These are phyloP conservation scores for Solidago caesia DNA, from an alignment of 129 eudicot genomes.

Conservation along the genomic window DNA sequence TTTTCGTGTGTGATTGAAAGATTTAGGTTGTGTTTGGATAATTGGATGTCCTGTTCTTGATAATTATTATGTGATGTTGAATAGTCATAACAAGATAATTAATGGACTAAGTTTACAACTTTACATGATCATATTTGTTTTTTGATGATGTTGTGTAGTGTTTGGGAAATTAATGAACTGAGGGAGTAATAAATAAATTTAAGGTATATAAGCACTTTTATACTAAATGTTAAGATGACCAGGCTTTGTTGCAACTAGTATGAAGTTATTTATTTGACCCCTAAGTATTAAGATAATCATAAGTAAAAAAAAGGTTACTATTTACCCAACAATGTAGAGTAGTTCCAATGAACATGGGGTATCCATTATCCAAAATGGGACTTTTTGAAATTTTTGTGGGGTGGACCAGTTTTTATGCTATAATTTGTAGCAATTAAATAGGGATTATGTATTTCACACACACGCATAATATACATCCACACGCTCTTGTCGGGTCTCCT, in stretches of 20 bases:
- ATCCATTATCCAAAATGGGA: background rate
- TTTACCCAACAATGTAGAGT: background rate
- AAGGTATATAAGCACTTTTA: background rate
- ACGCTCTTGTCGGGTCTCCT: too few species aligned
- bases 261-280: background rate
- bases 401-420: too few species aligned
- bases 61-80: constrained; percentile 7
- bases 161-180: background rate
- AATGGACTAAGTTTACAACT: background rate
- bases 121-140: background rate
- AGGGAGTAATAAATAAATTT: background rate
- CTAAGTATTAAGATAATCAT: background rate
- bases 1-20: constrained; percentile 8
- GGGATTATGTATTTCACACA: too few species aligned
- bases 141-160: background rate
- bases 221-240: background rate
- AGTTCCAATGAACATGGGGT: background rate
- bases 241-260: background rate
- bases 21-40: background rate
- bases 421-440: too few species aligned
- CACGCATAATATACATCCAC: too few species aligned
- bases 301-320: background rate
- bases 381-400: too few species aligned
- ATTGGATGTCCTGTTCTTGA: background rate
- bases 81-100: background rate